Conservation (phyloP, 2,329 filamentous ascomycete genomes). For the Cordyceps tenuipes region DNA sequence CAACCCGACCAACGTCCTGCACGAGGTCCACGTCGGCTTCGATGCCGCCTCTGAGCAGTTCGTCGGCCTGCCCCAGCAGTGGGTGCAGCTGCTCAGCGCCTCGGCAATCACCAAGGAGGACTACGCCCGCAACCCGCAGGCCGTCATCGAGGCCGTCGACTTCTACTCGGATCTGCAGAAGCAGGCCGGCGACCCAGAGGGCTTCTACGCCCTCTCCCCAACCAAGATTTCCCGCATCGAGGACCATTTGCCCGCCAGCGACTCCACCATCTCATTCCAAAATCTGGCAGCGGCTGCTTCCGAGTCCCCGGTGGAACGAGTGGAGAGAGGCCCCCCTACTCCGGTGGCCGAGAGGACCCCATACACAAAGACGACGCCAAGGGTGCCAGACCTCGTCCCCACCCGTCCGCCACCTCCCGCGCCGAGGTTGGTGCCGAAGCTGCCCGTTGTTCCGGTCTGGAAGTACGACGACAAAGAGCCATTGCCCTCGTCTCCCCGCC, state of each 20-base stretch:
- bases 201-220: slow-evolving; percentile 1
- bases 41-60: slow-evolving; percentile 79
- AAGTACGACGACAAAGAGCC: neutral
- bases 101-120: slow-evolving; percentile 20
- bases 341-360: neutral
- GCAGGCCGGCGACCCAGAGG: neutral
- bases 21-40: slow-evolving; percentile 86
- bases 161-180: slow-evolving; percentile 9
- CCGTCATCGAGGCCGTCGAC: slow-evolving; percentile 10
- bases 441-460: neutral
- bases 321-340: neutral
- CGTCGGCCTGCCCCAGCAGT: slow-evolving; percentile 17
- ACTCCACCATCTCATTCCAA: neutral
- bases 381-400: neutral
- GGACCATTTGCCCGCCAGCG: neutral
- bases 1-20: slow-evolving; percentile 88
- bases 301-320: neutral
- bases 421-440: neutral
- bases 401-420: neutral
- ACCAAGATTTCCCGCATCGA: slow-evolving; percentile 2
- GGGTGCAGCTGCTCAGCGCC: slow-evolving; percentile 21
- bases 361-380: no score
- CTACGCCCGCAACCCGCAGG: slow-evolving; percentile 9
- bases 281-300: neutral
- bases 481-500: neutral